Base-by-base conservation (phyloP, 805 yeast genomes). In the Pichia cephalocereana region DNA sequence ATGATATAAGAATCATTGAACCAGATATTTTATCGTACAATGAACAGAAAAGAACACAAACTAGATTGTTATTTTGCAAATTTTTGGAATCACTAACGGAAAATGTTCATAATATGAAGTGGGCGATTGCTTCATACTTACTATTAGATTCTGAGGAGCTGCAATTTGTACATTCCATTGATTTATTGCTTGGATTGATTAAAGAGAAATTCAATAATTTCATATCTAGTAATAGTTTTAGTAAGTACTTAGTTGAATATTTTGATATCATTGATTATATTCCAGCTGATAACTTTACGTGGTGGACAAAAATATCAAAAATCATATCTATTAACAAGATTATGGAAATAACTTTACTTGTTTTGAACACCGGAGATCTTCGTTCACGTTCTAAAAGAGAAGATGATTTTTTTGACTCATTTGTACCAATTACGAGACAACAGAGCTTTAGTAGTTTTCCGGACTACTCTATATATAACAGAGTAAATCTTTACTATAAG, bases 351-450 rank as follows among this genome's bases (percentile, higher is more conserved):
- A 12, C 40, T 8, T 44, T 47, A 26, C 26, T 18, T 27, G 15
- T 45, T 11, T 23, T 49, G 10, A 49, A 40, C 34, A 40, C 48
- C 9, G 14, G 12, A 15, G 32, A 43, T 5, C 15, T 8, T 15
- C 14, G 40, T 12, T 38, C n/a, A 5, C 14, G 18, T 14, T 17
- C 14, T 9, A 34, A 49, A n/a, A 37, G 26, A 17, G 53, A 50
- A 11, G 23, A 40, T 14, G 49, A 52, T 19, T 2, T 52, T 6
- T 48, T 57, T 37, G 57, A 53, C 11, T n/a, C 38, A 6, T 52
- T 55, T 6, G 52, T 56, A 42, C 41, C 47, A 19, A 38, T 46
- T 14, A 10, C 10, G 32, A 38, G 10, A 15, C 14, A 12, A 40
- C n/a, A 17, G n/a, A 6, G 6, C 40, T 5, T 34, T 14, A 12